Evolutionary conservation across 371 early-diverging fungal genomes (phyloP).

Genomic region (Apophysomyces ossiformis): DNA sequence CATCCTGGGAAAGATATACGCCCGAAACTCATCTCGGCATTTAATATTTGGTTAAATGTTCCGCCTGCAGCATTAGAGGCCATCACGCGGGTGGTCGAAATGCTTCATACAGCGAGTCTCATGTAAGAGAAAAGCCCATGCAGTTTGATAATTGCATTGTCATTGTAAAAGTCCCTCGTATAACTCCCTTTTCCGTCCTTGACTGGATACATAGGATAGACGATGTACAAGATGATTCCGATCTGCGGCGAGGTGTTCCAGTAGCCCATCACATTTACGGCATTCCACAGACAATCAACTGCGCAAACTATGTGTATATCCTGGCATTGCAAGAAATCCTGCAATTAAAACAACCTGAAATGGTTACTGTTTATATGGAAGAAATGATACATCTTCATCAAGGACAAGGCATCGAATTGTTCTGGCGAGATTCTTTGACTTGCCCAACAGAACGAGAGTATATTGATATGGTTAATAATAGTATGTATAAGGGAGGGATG

Average conservation of each 20-base stretch:
- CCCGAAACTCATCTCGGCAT: slow-evolving; percentile 86
- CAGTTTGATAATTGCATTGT: no score
- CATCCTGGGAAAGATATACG: slow-evolving; percentile 95
- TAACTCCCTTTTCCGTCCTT: background rate
- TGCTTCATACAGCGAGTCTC: slow-evolving; percentile 94
- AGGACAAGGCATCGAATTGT: slow-evolving; percentile 92
- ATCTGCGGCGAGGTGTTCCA: slow-evolving; percentile 87
- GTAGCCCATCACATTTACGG: slow-evolving; percentile 97
- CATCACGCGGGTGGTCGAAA: slow-evolving; percentile 86
- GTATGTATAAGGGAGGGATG: slow-evolving; percentile 40
- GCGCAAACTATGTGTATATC: slow-evolving; percentile 95
- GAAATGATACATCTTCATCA: slow-evolving; percentile 86
- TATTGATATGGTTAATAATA: slow-evolving; percentile 89
- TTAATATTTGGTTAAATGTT: slow-evolving; percentile 88
- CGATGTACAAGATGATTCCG: slow-evolving; percentile 95
- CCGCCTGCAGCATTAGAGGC: slow-evolving; percentile 68
- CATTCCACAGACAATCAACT: slow-evolving; percentile 89
- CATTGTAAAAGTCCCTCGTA: background rate
- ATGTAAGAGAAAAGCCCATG: slow-evolving; percentile 58
- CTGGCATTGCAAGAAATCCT: slow-evolving; percentile 82
- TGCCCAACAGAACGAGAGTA: slow-evolving; percentile 88
- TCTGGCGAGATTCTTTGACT: slow-evolving; percentile 72
- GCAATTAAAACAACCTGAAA: slow-evolving; percentile 66
- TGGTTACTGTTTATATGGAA: slow-evolving; percentile 83
- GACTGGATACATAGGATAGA: slow-evolving; percentile 70